These are phyloP conservation scores for Phalaenopsis equestris DNA, from an alignment of 106 monocot species.

Conservation along the genomic window DNA sequence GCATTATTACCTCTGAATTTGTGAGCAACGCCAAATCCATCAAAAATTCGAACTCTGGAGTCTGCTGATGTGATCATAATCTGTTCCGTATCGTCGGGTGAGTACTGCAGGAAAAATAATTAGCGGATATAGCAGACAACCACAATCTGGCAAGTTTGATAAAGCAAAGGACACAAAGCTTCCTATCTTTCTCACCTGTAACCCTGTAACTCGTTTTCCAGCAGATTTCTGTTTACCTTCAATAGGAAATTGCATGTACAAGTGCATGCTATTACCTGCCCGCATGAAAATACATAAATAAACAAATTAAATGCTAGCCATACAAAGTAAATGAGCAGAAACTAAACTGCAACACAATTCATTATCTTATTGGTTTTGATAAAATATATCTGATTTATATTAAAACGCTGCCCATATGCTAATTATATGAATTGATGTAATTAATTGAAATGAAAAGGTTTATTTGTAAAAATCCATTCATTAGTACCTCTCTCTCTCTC, in stretches of 20 bases:
- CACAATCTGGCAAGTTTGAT: too few relatives aligned
- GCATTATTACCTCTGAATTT: conserved; percentile 57
- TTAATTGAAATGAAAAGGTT: too few relatives aligned
- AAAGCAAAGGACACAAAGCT: background rate
- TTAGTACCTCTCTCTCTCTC: too few relatives aligned
- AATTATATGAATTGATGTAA: too few relatives aligned
- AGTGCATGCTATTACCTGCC: conserved; percentile 16
- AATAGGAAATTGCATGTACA: conserved; percentile 35
- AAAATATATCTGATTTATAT: too few relatives aligned
- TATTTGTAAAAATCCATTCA: too few relatives aligned
- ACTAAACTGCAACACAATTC: background rate
- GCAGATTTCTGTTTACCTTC: conserved; percentile 49
- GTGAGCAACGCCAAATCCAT: conserved; percentile 43
- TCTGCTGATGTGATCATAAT: conserved; percentile 63
- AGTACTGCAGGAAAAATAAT: conserved; percentile 34
- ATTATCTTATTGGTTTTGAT: too few relatives aligned
- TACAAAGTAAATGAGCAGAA: background rate
- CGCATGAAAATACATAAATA: background rate
- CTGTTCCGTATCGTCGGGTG: conserved; percentile 33
- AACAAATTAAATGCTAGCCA: background rate
- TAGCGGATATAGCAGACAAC: background rate
- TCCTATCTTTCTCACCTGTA: conserved; percentile 43
- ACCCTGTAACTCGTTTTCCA: conserved; percentile 50
- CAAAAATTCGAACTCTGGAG: conserved; percentile 55
- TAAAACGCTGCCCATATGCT: too few relatives aligned